Evolutionary conservation across 2,329 filamentous ascomycete species (phyloP), one percentile per base, ranked within the genome.

Genomic region (Endoconidiophora laricicola): DNA sequence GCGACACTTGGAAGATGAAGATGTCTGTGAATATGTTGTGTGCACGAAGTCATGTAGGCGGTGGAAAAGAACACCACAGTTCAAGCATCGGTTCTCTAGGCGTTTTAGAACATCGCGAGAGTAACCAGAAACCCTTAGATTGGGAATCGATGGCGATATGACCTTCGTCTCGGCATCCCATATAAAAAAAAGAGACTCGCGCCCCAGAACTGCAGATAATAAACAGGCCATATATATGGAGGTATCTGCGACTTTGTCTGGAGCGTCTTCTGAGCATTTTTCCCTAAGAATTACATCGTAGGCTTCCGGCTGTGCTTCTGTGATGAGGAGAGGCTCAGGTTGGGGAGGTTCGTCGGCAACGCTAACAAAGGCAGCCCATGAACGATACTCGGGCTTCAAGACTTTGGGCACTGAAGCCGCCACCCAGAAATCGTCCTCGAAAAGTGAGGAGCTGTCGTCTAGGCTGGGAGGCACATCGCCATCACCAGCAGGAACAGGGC

Each of bases 161-260:
- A 64, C 65, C 22, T 63, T 64, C 24, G 68, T 68, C 2, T 67
- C 65, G 2, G 68, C 60, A 46, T 79, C 67, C 69, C 76, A 86
- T 0, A 63, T 59, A 60, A 86, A 91, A 33, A 91, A 72, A 1
- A 82, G 69, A 0, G 84, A 88, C 38, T 78, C 79, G 44, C 83
- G 72, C 0, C 84, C 85, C 4, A 87, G 71, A 0, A 78, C 76
- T 1, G 90, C 66, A 10, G 78, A 73, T 54, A 82, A 67, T 0
- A 90, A 65, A 9, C 78, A 80, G 16, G 69, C 62, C 46, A 69
- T 63, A 58, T 77, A 81, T 4, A 66, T 59, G 18, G 62, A 66
- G 1, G 67, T 61, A 45, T 75, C 67, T 2, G 9, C 73, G 59
- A 10, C 66, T 60, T 4, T 66, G 60, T 2, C 64, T 58, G 6